Percentiles rank a stretch among this genome's conserved stretches.
These are phyloP conservation scores for Coemansia sp. DNA, from an alignment of 192 early-diverging fungal genomes.

Conservation along the genomic window DNA sequence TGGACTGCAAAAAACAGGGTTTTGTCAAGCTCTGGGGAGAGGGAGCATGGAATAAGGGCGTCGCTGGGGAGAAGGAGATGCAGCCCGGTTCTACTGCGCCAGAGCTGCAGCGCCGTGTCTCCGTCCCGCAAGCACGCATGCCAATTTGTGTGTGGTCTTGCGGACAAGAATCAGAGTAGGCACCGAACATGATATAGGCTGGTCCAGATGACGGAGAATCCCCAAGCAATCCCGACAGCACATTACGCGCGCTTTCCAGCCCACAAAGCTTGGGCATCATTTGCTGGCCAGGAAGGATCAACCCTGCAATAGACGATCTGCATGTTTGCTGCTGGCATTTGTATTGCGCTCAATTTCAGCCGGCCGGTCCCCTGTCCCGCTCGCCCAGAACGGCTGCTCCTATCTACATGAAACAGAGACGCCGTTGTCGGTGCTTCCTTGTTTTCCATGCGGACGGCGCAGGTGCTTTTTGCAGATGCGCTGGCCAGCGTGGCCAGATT, in stretches of 20 bases:
- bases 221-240: conserved; percentile 22
- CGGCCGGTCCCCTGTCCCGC: neutral
- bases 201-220: conserved; percentile 17
- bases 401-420: conserved; percentile 1
- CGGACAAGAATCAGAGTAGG: neutral
- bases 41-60: neutral
- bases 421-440: neutral
- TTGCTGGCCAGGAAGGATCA: conserved; percentile 15
- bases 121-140: neutral
- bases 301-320: conserved; percentile 47
- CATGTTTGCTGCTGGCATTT: conserved; percentile 20
- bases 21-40: neutral
- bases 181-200: conserved; percentile 15
- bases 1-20: neutral
- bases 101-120: neutral
- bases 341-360: conserved; percentile 3
- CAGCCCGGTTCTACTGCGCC: neutral
- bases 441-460: neutral
- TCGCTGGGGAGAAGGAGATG: neutral
- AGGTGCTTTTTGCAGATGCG: neutral
- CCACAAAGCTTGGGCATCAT: conserved; percentile 18
- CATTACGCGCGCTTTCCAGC: neutral
- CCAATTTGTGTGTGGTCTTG: neutral
- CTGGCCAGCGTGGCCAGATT: neutral
- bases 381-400: neutral